These are phyloP conservation scores for Tricholoma sp. DNA, from an alignment of 768 basidiomycete species.

Conservation along the genomic window DNA sequence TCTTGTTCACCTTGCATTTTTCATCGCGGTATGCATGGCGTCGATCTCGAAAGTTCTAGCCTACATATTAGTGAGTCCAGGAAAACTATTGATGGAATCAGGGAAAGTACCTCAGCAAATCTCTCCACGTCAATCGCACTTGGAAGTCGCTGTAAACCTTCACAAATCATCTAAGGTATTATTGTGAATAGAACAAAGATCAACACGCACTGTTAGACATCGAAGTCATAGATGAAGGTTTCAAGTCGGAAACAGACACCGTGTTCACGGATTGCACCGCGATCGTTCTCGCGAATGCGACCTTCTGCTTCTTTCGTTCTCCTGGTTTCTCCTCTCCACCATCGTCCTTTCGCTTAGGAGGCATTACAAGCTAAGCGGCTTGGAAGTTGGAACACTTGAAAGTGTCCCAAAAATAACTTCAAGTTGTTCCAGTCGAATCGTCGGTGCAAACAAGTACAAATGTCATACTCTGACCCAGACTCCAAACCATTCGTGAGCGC, in stretches of 20 bases:
- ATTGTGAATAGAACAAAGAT: not conserved
- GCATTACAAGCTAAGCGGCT: slow-evolving; percentile 18
- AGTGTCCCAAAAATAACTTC: too few species aligned
- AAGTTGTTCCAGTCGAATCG: not conserved
- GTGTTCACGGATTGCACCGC: slow-evolving; percentile 43
- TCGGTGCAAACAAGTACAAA: not conserved
- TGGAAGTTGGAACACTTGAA: too few species aligned
- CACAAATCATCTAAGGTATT: not conserved
- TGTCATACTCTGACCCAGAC: too few species aligned
- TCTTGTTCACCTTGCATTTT: slow-evolving; percentile 56
- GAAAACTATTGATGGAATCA: not conserved
- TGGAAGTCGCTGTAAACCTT: slow-evolving; percentile 61
- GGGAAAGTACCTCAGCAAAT: slow-evolving; percentile 67
- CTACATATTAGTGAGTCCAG: slow-evolving; percentile 33
- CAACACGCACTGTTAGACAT: slow-evolving; percentile 21
- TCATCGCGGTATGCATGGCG: slow-evolving; percentile 87
- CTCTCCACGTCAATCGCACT: slow-evolving; percentile 79
- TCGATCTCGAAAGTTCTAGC: slow-evolving; percentile 84
- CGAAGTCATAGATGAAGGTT: slow-evolving; percentile 31
- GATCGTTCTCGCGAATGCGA: slow-evolving; percentile 61
- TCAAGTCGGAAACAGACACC: slow-evolving; percentile 16
- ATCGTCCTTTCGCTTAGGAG: slow-evolving; percentile 35
- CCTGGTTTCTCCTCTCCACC: slow-evolving; percentile 25
- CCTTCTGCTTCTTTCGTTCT: slow-evolving; percentile 67
- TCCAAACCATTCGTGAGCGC: too few species aligned